phyloP scores from a whole-genome alignment of 2,329 filamentous ascomycete genomes.

The Ophiocordyceps polyrhachis-furcata region DNA sequence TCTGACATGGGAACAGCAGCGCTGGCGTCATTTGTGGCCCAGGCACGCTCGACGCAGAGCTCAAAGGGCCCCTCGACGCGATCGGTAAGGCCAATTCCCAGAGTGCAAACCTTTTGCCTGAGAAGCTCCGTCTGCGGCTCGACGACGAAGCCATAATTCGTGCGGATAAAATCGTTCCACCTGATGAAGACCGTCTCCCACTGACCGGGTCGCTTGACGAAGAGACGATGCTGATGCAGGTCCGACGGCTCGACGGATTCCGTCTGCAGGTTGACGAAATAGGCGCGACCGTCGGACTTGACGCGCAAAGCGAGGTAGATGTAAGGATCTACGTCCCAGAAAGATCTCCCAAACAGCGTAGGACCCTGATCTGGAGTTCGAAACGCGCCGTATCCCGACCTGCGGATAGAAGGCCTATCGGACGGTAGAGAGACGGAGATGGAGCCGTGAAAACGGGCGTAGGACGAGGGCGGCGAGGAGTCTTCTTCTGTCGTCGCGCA shows the following conservation, averaged over 20 bases:
- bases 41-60: conserved; percentile 67
- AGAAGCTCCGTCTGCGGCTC: conserved; percentile 87
- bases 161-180: conserved; percentile 85
- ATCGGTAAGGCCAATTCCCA: conserved; percentile 82
- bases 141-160: conserved; percentile 78
- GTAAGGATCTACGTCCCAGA: conserved; percentile 86
- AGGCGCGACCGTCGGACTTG: conserved; percentile 78
- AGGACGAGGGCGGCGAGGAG: conserved; percentile 15
- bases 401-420: conserved; percentile 53
- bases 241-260: conserved; percentile 90
- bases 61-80: conserved; percentile 77
- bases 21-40: conserved; percentile 55
- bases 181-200: conserved; percentile 94
- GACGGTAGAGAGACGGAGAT: conserved; percentile 75
- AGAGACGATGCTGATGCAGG: conserved; percentile 83
- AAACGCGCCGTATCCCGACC: conserved; percentile 80
- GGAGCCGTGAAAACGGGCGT: conserved; percentile 67
- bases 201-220: conserved; percentile 55
- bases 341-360: conserved; percentile 68
- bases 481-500: not conserved
- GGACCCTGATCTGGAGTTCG: conserved; percentile 58
- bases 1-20: conserved; percentile 7
- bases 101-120: conserved; percentile 63
- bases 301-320: conserved; percentile 72
- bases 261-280: conserved; percentile 90